Evolutionary conservation across 1,284 basidiomycete species (phyloP), one percentile per base, ranked within the genome.

Genomic region (Trichosporon sp.): DNA sequence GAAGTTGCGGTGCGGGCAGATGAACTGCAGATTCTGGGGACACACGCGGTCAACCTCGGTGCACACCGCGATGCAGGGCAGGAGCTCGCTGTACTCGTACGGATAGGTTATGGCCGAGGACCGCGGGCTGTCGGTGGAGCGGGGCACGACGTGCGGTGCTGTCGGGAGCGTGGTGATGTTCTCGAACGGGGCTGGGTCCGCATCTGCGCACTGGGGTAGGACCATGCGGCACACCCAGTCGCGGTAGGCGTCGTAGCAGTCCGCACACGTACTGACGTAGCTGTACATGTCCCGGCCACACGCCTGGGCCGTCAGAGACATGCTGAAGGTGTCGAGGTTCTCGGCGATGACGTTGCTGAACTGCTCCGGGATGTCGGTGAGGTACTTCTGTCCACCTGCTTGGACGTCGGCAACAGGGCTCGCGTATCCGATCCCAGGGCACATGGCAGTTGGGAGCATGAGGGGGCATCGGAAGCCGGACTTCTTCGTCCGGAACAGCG

Each of bases 221-320:
- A 89, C 87, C 19, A 90, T 84, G 14, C 88, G 81, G 81, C 93
- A 95, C 35, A 93, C 86, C 93, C 93, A 95, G 65, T 87, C 86
- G 19, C 92, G 87, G 78, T 94, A 95, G 16, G 88, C 89, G 32
- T 84, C 77, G 74, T 91, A 89, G 78, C 93, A 94, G 81, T 92
- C 91, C 11, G 88, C 86, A 77, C 93, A 95, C 0, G 88, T 87
- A 21, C 91, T 89, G 4, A 93, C 84, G 1, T 91, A 91, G 8
- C 91, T 93, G 84, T 93, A 95, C 65, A 87, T 79, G 80, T 94
- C 92, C 31, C 92, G 87, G 2, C 92, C 93, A 78, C 93, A 94
- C 1, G 91, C 89, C 32, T 66, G 40, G 1, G 91, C 90, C 14
- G 87, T 86, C 19, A 95, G 88, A 14, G 89, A 88, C 0, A 87